Evolutionary conservation across 2,329 filamentous ascomycete genomes (phyloP).

Genomic region (Talaromyces sp.): DNA sequence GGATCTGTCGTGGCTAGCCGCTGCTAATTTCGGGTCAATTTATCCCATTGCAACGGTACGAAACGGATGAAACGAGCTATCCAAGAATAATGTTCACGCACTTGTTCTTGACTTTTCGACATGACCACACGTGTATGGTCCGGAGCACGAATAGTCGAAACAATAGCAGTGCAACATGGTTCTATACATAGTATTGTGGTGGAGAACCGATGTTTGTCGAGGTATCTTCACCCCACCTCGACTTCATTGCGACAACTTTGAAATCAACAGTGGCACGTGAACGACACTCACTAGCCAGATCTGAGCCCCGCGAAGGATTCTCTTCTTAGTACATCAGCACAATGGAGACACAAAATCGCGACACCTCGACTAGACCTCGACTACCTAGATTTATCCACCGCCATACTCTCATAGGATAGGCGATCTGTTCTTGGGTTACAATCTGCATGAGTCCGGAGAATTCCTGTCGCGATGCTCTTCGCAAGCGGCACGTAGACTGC

Average conservation of each 20-base stretch:
- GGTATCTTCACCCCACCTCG: not conserved
- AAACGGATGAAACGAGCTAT: conserved; percentile 6
- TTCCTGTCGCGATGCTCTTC: conserved; percentile 42
- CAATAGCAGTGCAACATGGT: not conserved
- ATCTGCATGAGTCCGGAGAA: conserved; percentile 30
- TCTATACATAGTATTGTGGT: not conserved
- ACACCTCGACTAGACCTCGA: not conserved
- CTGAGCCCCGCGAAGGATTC: not conserved
- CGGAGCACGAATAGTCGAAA: not conserved
- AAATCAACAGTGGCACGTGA: not conserved
- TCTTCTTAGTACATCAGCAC: not conserved
- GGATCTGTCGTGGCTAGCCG: not conserved
- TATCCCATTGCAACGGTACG: conserved; percentile 9
- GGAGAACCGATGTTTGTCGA: not conserved
- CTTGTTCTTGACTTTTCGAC: not conserved
- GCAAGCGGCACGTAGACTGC: conserved; percentile 43
- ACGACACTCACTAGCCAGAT: not conserved
- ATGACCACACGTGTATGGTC: not conserved
- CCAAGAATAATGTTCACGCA: not conserved
- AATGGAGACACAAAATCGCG: not conserved
- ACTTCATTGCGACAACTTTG: not conserved
- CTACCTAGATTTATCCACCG: not conserved
- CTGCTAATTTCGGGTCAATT: conserved; percentile 7
- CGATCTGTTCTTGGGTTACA: not conserved
- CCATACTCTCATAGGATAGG: not conserved